A percentile compares a stretch with the other conserved stretches of the same genome.
Evolutionary conservation across 495 filamentous ascomycete species (phyloP).

Genomic region (Aspergillus mulundensis): DNA sequence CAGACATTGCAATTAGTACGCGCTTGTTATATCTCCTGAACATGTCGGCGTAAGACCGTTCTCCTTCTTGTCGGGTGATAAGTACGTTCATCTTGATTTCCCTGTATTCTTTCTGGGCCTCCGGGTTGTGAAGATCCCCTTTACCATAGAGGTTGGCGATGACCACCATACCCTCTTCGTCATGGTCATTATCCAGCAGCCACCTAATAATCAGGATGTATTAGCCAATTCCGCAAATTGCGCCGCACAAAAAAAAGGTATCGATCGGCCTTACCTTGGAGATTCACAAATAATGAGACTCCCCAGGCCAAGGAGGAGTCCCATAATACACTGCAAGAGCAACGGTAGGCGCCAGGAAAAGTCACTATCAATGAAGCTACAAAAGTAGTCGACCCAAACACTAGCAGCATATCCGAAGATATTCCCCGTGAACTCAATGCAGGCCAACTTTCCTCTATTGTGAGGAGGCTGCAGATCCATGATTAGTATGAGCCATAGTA

Average conservation of each 20-base stretch:
- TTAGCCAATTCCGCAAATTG: neutral
- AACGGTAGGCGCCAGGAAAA: slow-evolving; percentile 89
- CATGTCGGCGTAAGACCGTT: slow-evolving; percentile 90
- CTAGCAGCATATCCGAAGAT: slow-evolving; percentile 92
- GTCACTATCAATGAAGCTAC: slow-evolving; percentile 80
- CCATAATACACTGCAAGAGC: slow-evolving; percentile 93
- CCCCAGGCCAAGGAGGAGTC: slow-evolving; percentile 72
- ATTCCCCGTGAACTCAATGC: slow-evolving; percentile 97
- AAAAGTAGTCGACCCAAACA: slow-evolving; percentile 98
- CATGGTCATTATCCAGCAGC: slow-evolving; percentile 95
- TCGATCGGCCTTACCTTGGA: slow-evolving; percentile 61
- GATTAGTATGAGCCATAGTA: neutral
- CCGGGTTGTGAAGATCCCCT: slow-evolving; percentile 87
- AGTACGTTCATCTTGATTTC: slow-evolving; percentile 99
- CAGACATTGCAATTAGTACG: slow-evolving; percentile 98
- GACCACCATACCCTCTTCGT: slow-evolving; percentile 96
- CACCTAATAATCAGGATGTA: slow-evolving; percentile 53
- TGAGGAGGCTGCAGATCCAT: slow-evolving; percentile 64
- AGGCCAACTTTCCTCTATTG: slow-evolving; percentile 90
- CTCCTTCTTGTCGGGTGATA: slow-evolving; percentile 87
- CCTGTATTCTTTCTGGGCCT: slow-evolving; percentile 89
- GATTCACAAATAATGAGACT: slow-evolving; percentile 95
- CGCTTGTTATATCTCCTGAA: slow-evolving; percentile 87
- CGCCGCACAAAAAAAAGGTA: neutral
- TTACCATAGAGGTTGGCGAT: slow-evolving; percentile 96